Evolutionary conservation across 2,329 filamentous ascomycete genomes (phyloP), one percentile per base, ranked within the genome.

Genomic region (Fusarium continuum): DNA sequence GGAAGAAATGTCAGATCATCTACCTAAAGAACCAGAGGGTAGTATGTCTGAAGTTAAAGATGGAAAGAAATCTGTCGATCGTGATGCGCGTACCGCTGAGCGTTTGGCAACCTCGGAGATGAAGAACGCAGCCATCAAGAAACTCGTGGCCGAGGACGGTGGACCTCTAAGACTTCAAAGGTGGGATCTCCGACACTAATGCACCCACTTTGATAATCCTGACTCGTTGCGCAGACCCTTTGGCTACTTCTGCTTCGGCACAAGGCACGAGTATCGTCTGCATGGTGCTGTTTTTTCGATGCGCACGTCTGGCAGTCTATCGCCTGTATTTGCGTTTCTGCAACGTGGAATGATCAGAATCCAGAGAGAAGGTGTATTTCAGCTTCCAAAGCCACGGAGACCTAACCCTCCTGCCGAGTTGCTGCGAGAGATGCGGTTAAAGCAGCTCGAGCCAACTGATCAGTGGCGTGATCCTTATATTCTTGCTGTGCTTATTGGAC

Each of bases 391-490:
- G 3, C 61, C 59, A 8, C 61, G 58, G 8, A 19, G 64, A 2
- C 40, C 44, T 3, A 71, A 71, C 9, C 35, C 52, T 3, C 67
- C 69, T 2, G 67, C 62, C 1, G 60, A 58, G 10, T 40, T 50
- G 8, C 32, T 65, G 3, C 58, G 53, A 2, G 40, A 55, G 29
- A 44, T 67, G 40, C 55, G 61, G 23, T 13, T 71, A 6, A 71
- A 68, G 22, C 54, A 46, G 9, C 43, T 70, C 2, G 55, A 68
- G 26, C 68, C 69, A 1, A 14, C 39, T 7, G 58, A 72, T 8
- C 59, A 55, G 6, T 61, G 55, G 36, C 55, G 56, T 4, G 69
- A 71, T 31, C 69, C 69, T 1, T 71, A 71, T 17, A 64, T 72
- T 9, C 35, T 71, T 6, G 64, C 54, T 8, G 68, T 70, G 1